Evolutionary conservation across 164 flowering plant species (phyloP), one percentile per base, ranked within the genome.

Genomic region (Piper longum): DNA sequence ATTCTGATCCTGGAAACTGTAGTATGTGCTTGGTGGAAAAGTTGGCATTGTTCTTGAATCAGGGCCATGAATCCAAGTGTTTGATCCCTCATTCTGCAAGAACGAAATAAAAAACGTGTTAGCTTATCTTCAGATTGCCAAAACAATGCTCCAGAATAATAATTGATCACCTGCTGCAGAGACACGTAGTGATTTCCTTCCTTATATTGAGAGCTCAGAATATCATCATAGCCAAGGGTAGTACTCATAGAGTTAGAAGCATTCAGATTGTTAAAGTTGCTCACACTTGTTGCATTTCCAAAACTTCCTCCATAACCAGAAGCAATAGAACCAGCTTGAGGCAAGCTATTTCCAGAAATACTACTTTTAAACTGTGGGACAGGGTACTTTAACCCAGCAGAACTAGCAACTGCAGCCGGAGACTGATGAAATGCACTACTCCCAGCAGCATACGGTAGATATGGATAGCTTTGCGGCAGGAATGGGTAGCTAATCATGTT

Each of bases 281-380:
- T 85, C 59, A 81, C 66, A 63, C 67, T 80, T 8, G 80, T 72
- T 56, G 91, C 83, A 76, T 71, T 81, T 52, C 92, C 97, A 77
- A 88, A 85, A 18, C 67, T 79, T 51, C 97, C 80, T 41, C 97
- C 95, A 75, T 86, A 88, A n/a, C 86, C 96, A 66, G 98, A 78
- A 51, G 96, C 73, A 64, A 81, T 55, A 56, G 86, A 77, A 44
- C 82, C 86, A 66, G 96, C 76, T 63, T 84, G 96, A 54, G 96
- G 86, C 78, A 89, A 83, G 68, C 81, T 89, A 71, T 85, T 88
- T 8, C 75, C 80, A 7, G 96, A 79, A 63, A 79, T 76, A 70
- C 79, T 88, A 60, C 77, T 93, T 64, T 88, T 93, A 62, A 83
- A 92, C 62, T 86, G 99, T 14, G 97, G 97, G 16, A 82, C 90